Evolutionary conservation across 2,329 filamentous ascomycete species (phyloP).

Genomic region (Trichoderma sp.): DNA sequence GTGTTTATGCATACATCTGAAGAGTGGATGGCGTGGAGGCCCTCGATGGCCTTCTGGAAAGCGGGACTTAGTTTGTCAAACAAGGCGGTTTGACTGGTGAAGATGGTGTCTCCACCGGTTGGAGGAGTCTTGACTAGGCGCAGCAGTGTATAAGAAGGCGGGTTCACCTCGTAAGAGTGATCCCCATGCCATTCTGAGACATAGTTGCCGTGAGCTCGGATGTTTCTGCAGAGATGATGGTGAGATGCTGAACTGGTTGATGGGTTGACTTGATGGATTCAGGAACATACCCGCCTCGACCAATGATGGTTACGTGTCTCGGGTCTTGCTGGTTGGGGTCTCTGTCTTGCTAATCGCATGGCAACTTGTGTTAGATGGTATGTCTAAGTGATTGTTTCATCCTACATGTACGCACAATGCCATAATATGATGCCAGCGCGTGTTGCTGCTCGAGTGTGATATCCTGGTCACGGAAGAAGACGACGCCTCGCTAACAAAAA

Average conservation of each 20-base stretch:
- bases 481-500: conserved; percentile 31
- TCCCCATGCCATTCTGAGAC: conserved; percentile 16
- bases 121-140: conserved; percentile 17
- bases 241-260: background rate
- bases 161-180: conserved; percentile 18
- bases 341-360: conserved; percentile 12
- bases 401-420: conserved; percentile 5
- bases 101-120: conserved; percentile 19
- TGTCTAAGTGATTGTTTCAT: background rate
- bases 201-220: conserved; percentile 14
- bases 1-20: conserved; percentile 8
- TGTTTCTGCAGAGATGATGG: background rate
- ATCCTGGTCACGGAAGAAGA: conserved; percentile 37
- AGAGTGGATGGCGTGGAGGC: conserved; percentile 16
- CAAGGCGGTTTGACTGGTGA: conserved; percentile 13
- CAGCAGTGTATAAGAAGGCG: conserved; percentile 16
- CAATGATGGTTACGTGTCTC: conserved; percentile 20
- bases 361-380: background rate
- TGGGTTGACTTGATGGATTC: background rate
- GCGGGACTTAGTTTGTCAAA: conserved; percentile 18
- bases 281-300: conserved; percentile 14
- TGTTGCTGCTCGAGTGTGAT: conserved; percentile 39
- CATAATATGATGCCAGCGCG: conserved; percentile 30
- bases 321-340: conserved; percentile 20
- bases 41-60: conserved; percentile 17